Evolutionary conservation across 129 eudicot genomes (phyloP).

Genomic region (Kitagawia praeruptora): DNA sequence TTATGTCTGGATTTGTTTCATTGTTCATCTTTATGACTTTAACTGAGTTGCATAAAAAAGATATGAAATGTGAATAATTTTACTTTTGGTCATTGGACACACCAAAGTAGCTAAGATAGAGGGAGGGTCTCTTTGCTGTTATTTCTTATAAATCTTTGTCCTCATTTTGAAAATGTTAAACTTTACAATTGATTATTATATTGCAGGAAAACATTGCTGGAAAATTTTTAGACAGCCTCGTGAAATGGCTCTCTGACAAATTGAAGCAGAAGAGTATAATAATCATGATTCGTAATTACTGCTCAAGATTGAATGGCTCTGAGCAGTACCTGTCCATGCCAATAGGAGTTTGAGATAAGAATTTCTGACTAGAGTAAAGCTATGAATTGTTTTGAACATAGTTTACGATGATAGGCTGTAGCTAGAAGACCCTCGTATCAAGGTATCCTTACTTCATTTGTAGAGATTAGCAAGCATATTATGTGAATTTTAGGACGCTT

Average conservation of each 20-base stretch:
- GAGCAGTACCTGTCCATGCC: neutral
- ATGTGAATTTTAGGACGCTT: neutral
- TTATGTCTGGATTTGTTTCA: neutral
- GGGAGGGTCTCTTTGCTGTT: conserved; percentile 13
- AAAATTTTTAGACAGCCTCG: conserved; percentile 72
- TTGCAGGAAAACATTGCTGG: conserved; percentile 83
- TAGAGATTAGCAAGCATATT: neutral
- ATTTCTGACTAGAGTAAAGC: neutral
- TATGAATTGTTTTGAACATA: conserved; percentile 1
- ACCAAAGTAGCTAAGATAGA: neutral
- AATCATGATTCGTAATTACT: neutral
- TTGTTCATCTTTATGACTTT: neutral
- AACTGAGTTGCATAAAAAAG: neutral
- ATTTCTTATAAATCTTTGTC: neutral
- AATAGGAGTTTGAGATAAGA: neutral
- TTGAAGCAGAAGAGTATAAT: neutral
- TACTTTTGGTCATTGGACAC: neutral
- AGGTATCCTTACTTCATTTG: neutral
- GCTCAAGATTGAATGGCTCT: neutral
- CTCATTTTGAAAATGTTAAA: neutral
- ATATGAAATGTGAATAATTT: neutral
- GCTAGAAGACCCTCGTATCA: neutral
- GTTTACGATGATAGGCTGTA: conserved; percentile 16
- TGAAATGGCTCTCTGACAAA: conserved; percentile 38
- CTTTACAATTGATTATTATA: neutral